Evolutionary conservation across 345 rosid genomes (phyloP).

Genomic region (Excoecaria cochinchinensis): DNA sequence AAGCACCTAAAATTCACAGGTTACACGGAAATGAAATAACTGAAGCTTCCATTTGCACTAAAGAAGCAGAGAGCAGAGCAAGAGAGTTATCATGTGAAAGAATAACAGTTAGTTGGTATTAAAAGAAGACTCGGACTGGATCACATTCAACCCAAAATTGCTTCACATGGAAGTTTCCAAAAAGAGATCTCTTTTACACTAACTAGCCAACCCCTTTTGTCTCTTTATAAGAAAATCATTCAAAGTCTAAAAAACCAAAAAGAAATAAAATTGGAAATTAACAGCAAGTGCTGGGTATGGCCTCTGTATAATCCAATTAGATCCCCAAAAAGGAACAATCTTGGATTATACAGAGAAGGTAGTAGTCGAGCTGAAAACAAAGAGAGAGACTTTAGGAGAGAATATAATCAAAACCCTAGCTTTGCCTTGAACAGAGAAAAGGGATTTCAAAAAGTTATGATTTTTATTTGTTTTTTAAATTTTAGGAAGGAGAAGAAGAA

Average conservation of each 20-base stretch:
- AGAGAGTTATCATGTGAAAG: background rate
- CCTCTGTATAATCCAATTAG: background rate
- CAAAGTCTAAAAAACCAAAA: background rate
- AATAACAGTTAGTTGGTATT: background rate
- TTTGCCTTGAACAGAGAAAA: background rate
- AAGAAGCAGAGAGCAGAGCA: background rate
- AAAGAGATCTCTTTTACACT: background rate
- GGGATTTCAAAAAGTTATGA: background rate
- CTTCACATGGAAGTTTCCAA: conserved; percentile 17
- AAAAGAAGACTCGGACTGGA: background rate
- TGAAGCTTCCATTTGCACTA: background rate
- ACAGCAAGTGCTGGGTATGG: background rate
- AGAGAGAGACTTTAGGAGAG: background rate
- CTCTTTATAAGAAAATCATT: background rate
- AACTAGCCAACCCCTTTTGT: background rate
- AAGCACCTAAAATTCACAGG: background rate
- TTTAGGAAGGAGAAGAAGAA: background rate
- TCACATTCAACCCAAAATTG: conserved; percentile 13
- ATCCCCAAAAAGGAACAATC: background rate
- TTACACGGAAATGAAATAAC: background rate
- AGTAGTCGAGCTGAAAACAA: background rate
- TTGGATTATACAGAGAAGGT: background rate
- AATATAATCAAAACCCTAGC: background rate
- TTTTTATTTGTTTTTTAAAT: background rate
- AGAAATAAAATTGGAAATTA: background rate